A percentile compares a stretch with the other conserved stretches of the same genome.
Conservation (phyloP, 176 grass and related monocot genomes). For the Paspalum vaginatum region DNA sequence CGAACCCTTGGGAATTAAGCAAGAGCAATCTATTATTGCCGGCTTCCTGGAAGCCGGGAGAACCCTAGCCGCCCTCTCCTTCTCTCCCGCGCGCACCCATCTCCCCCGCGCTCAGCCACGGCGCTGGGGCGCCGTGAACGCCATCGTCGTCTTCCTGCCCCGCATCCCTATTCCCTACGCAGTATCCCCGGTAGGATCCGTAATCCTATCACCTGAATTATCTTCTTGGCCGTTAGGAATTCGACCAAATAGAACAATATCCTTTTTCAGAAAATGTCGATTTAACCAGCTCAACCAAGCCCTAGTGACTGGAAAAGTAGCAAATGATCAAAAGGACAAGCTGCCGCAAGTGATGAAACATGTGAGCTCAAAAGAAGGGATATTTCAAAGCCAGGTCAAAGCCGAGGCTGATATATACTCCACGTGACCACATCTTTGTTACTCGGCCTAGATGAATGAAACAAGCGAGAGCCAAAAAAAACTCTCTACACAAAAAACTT, state of each 20-base stretch:
- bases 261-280: not conserved
- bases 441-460: slow-evolving; percentile 15
- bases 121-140: no score
- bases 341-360: not conserved
- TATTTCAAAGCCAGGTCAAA: not conserved
- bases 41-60: no score
- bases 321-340: not conserved
- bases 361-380: not conserved
- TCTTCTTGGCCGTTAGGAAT: not conserved
- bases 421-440: slow-evolving; percentile 14
- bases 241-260: not conserved
- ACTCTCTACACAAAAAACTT: slow-evolving; percentile 26
- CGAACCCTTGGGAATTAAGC: no score
- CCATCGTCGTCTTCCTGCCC: no score
- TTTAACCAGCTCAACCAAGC: not conserved
- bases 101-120: no score
- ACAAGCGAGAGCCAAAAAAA: slow-evolving; percentile 3
- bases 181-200: no score
- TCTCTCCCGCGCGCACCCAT: no score
- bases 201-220: no score
- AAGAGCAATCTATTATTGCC: no score
- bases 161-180: no score
- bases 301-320: no score
- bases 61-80: no score
- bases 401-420: slow-evolving; percentile 2